These are phyloP conservation scores for Amanita pallidorosea DNA, from an alignment of 768 basidiomycete species.

Conservation along the genomic window DNA sequence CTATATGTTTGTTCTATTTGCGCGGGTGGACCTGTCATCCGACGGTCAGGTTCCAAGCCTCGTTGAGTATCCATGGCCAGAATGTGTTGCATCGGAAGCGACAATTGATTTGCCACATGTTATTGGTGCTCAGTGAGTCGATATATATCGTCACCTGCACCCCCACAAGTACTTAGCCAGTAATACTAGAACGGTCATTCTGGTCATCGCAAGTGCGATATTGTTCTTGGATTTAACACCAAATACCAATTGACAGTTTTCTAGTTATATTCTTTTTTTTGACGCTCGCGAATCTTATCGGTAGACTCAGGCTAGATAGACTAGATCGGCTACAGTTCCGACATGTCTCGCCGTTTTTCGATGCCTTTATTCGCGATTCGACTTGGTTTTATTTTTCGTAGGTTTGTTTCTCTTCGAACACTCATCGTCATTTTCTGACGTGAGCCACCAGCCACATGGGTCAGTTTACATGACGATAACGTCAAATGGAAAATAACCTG, in stretches of 20 bases:
- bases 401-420: neutral
- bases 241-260: neutral
- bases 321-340: neutral
- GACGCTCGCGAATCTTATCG: neutral
- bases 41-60: too few species aligned
- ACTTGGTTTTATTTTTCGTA: neutral
- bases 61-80: too few species aligned
- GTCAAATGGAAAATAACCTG: neutral
- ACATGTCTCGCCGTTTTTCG: neutral
- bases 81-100: too few species aligned
- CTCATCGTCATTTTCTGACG: neutral
- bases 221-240: neutral
- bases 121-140: neutral
- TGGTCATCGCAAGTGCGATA: neutral
- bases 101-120: too few species aligned
- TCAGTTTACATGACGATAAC: neutral
- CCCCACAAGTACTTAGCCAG: neutral
- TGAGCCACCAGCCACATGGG: neutral
- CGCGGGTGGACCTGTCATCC: too few species aligned
- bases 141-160: neutral
- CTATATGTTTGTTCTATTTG: too few species aligned
- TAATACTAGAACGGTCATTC: neutral
- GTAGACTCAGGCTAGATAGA: neutral
- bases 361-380: neutral
- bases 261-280: neutral